phyloP scores from a whole-genome alignment of 768 basidiomycete genomes.

The Phaeolepiota aurea region DNA sequence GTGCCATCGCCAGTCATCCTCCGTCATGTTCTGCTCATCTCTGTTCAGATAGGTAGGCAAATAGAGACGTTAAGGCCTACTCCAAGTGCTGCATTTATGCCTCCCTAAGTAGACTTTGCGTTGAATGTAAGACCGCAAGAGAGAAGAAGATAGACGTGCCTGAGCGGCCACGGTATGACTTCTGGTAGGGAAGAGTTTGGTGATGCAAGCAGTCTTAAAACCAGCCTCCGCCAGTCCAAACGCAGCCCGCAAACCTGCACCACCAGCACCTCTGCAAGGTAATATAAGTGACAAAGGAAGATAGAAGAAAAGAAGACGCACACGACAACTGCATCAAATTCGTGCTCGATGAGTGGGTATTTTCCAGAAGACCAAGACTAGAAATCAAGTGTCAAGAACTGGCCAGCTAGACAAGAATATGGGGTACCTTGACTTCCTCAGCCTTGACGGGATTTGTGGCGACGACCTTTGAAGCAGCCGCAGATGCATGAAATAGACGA shows the following conservation, averaged over 20 bases:
- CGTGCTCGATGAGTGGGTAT: constrained; percentile 97
- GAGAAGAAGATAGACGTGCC: constrained; percentile 28
- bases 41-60: not conserved
- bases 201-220: constrained; percentile 98
- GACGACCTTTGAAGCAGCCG: constrained; percentile 49
- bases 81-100: constrained; percentile 96
- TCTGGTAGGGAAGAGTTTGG: constrained; percentile 96
- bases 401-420: constrained; percentile 6
- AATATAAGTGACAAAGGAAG: constrained; percentile 4
- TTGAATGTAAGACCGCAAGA: no score
- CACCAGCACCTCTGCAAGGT: constrained; percentile 78
- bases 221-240: constrained; percentile 98
- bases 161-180: constrained; percentile 99
- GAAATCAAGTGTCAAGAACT: constrained; percentile 10
- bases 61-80: constrained; percentile 34
- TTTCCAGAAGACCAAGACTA: constrained; percentile 78
- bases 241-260: constrained; percentile 95
- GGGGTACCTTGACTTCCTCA: constrained; percentile 67
- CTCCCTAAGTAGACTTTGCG: constrained; percentile 64
- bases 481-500: constrained; percentile 62
- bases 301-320: constrained; percentile 36
- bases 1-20: constrained; percentile 99
- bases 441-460: constrained; percentile 73
- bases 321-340: constrained; percentile 99
- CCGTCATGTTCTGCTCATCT: constrained; percentile 81